Base-by-base conservation (phyloP, 441 rosid species). In the Populus hybrid region DNA sequence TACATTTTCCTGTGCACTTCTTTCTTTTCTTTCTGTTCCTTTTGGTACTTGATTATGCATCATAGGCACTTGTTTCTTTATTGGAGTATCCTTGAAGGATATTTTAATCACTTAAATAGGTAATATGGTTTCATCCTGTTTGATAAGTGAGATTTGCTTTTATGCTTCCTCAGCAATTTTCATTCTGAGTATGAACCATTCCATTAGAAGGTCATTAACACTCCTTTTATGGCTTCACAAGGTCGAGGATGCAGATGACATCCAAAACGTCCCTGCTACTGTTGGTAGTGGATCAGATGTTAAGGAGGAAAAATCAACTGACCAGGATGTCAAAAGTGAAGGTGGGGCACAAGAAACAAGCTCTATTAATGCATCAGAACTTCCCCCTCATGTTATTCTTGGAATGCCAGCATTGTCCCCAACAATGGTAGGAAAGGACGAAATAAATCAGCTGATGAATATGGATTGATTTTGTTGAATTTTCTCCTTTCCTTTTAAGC, bases 371-470 rank as follows among this genome's bases (percentile, higher is more conserved):
- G 59, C 84, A 64, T 88, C 90, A 11, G 85, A 89, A 75, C 94
- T 93, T 76, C 97, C 98, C 29, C 97, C 98, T 79, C 97, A 90
- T 61, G 73, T 88, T 80, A 87, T 96, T 84, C 82, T 96, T 81
- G 97, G 78, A 83, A 94, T 96, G 99, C 99, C 98, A 74, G 98
- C 99, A 79, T 90, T 96, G 78, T 96, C 99, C 77, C 99, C 99
- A 67, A 96, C 99, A 79, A 96, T 96, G 99, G 99, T 94, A 84
- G 77, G 83, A 33, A 75, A 75, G 69, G 68, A 70, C 56, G 75
- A 75, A 68, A 56, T 28, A 68, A 36, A 77, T 76, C 72, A 82
- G 76, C 68, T 50, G n/a, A 61, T 66, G 66, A 72, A 75, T 18
- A 73, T 74, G 65, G 77, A 74, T 69, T 16, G 75, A 70, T 56